Percentiles rank a stretch among this genome's conserved stretches.
phyloP scores from a whole-genome alignment of 345 rosid genomes.

The Syzygium grande region DNA sequence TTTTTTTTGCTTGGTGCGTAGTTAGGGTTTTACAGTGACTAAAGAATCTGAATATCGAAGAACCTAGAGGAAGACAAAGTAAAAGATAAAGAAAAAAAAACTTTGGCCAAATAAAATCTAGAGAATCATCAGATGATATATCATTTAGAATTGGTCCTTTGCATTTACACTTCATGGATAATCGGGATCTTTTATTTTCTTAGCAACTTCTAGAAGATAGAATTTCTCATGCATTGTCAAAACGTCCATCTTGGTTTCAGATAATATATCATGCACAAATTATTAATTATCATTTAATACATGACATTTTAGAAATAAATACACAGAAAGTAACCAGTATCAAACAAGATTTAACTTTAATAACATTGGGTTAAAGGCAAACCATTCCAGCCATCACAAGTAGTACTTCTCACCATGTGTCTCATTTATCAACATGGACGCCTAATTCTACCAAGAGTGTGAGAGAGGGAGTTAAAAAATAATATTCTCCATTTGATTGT shows the following conservation, averaged over 20 bases:
- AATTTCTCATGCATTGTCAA: background rate
- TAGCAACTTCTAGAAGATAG: background rate
- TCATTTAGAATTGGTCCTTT: background rate
- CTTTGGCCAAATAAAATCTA: background rate
- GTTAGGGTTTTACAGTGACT: background rate
- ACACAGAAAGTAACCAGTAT: background rate
- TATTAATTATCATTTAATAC: background rate
- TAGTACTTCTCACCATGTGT: background rate
- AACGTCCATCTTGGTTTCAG: background rate
- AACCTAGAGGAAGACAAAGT: background rate
- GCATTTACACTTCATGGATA: background rate
- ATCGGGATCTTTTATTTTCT: background rate
- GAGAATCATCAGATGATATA: background rate
- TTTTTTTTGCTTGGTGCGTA: background rate
- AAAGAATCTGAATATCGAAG: background rate
- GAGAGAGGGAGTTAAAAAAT: background rate
- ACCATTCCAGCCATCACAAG: background rate
- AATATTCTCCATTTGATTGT: background rate
- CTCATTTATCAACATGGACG: background rate
- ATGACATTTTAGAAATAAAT: background rate
- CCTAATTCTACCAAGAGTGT: background rate
- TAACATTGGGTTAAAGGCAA: background rate
- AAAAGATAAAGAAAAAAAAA: background rate
- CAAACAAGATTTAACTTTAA: background rate
- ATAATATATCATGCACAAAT: background rate